These are phyloP conservation scores for Alternaria triticina DNA, from an alignment of 2,329 filamentous ascomycete species.

Conservation along the genomic window DNA sequence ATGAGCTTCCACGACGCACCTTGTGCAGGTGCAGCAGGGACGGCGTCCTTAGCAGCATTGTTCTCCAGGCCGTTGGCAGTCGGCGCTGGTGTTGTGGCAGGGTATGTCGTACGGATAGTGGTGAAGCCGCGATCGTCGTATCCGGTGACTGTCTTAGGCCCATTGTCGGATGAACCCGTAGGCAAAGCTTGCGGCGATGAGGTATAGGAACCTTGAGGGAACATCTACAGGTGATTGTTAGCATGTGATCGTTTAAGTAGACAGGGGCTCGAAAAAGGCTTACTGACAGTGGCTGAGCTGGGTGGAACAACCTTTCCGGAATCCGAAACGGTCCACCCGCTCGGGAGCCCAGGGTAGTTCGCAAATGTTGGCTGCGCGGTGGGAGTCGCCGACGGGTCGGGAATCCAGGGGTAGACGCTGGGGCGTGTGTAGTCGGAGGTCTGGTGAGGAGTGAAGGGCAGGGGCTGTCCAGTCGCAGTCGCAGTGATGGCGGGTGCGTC, in stretches of 20 bases:
- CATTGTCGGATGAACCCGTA: constrained; percentile 35
- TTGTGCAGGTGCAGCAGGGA: constrained; percentile 14
- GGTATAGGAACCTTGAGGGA: constrained; percentile 60
- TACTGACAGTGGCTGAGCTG: constrained; percentile 71
- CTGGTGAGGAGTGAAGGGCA: constrained; percentile 72
- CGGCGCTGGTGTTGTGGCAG: constrained; percentile 15
- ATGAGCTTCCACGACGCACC: neutral
- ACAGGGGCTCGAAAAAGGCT: constrained; percentile 47
- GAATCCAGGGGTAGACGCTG: constrained; percentile 67
- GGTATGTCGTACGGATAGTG: constrained; percentile 50
- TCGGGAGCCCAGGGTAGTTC: constrained; percentile 68
- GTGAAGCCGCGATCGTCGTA: constrained; percentile 59
- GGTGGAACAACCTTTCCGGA: constrained; percentile 80
- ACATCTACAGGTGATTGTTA: constrained; percentile 51
- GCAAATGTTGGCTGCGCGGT: constrained; percentile 55
- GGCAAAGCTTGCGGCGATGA: constrained; percentile 54
- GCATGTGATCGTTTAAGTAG: constrained; percentile 6
- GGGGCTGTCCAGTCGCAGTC: constrained; percentile 65
- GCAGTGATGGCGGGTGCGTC: constrained; percentile 69
- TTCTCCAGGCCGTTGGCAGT: constrained; percentile 9
- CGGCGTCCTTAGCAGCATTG: constrained; percentile 9
- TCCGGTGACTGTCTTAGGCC: constrained; percentile 48
- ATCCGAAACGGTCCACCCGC: constrained; percentile 80
- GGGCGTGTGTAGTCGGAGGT: constrained; percentile 56
- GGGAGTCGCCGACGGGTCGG: constrained; percentile 59